A percentile compares a stretch with the other conserved stretches of the same genome.
Evolutionary conservation across 2,329 filamentous ascomycete genomes (phyloP).

Genomic region (Fusarium sp.): DNA sequence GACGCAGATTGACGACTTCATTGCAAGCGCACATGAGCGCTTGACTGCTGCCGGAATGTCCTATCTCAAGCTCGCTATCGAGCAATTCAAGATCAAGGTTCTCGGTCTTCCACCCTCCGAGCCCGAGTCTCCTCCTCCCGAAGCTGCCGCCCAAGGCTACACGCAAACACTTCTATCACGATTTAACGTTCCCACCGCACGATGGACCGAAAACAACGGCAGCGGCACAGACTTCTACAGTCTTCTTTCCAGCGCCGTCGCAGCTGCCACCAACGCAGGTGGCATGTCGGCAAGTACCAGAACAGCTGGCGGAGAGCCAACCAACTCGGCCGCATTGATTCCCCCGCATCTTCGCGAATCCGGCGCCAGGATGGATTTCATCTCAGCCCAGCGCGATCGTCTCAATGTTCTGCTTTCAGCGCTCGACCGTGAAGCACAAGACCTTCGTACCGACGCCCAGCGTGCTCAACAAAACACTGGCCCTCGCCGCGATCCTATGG

Average conservation of each 20-base stretch:
- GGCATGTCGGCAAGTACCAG: slow-evolving; percentile 52
- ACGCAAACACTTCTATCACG: slow-evolving; percentile 85
- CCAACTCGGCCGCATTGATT: slow-evolving; percentile 72
- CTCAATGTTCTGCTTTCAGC: slow-evolving; percentile 80
- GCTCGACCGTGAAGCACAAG: slow-evolving; percentile 82
- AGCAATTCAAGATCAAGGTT: slow-evolving; percentile 79
- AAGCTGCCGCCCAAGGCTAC: slow-evolving; percentile 69
- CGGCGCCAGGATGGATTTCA: slow-evolving; percentile 78
- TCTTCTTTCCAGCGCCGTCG: slow-evolving; percentile 80
- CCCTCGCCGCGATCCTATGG: slow-evolving; percentile 43
- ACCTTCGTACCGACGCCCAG: slow-evolving; percentile 60
- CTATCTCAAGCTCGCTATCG: slow-evolving; percentile 79
- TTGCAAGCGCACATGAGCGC: slow-evolving; percentile 82
- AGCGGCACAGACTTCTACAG: slow-evolving; percentile 78
- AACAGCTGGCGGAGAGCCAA: slow-evolving; percentile 39
- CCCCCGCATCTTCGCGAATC: slow-evolving; percentile 75
- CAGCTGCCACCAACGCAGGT: slow-evolving; percentile 67
- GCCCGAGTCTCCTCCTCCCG: slow-evolving; percentile 55
- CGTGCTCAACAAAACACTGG: slow-evolving; percentile 40
- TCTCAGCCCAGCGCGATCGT: slow-evolving; percentile 82
- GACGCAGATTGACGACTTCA: slow-evolving; percentile 88
- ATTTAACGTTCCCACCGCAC: slow-evolving; percentile 83
- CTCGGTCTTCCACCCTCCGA: slow-evolving; percentile 78
- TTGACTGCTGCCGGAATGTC: slow-evolving; percentile 81
- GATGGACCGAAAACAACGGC: slow-evolving; percentile 65